phyloP scores from a whole-genome alignment of 148 eudicot genomes.

The Rheum nobile region DNA sequence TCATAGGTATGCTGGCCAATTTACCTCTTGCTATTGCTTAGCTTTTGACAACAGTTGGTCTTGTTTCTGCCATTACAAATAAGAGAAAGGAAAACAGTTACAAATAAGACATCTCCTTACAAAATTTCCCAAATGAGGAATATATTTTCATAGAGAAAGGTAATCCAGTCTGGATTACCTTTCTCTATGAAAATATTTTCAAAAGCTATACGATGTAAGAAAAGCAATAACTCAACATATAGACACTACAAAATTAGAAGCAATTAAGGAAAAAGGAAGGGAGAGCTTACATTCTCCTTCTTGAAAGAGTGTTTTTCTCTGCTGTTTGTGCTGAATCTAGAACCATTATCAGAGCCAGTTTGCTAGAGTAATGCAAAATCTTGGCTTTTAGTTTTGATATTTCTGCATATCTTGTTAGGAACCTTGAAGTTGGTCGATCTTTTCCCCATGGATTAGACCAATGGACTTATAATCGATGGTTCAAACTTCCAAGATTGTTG shows the following conservation, averaged over 20 bases:
- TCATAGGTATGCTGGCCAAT: no score
- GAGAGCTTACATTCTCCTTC: conserved; percentile 40
- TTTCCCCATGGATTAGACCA: no score
- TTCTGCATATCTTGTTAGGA: no score
- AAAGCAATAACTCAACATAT: background rate
- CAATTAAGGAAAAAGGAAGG: background rate
- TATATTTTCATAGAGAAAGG: background rate
- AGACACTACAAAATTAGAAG: background rate
- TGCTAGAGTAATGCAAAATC: conserved; percentile 32
- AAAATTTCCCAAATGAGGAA: background rate
- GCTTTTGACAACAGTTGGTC: no score
- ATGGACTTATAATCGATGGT: no score
- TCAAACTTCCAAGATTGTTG: no score
- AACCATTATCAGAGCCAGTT: conserved; percentile 24
- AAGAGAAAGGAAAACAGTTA: background rate
- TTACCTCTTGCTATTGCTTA: no score
- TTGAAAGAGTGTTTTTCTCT: conserved; percentile 32
- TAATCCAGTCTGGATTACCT: no score
- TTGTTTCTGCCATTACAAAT: no score
- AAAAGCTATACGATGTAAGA: background rate
- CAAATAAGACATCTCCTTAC: background rate
- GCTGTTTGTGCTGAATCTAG: conserved; percentile 20
- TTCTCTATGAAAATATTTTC: no score
- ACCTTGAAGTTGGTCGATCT: no score
- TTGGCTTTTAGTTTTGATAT: no score